These are phyloP conservation scores for Collybia sp. DNA, from an alignment of 768 basidiomycete species.

Conservation along the genomic window DNA sequence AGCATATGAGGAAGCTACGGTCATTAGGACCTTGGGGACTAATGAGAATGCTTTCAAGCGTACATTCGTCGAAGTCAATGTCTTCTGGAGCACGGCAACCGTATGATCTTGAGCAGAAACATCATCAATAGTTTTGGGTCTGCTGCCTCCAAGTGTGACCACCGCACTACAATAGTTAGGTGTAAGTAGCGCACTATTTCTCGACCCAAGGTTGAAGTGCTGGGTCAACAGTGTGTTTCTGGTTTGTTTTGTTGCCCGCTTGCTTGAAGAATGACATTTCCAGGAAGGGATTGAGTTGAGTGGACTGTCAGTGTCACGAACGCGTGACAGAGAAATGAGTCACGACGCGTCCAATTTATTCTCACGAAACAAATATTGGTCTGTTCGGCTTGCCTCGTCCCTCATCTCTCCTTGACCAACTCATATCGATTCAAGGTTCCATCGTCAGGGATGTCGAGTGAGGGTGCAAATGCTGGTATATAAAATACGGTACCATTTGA, in stretches of 20 bases:
- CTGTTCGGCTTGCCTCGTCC: slow-evolving; percentile 13
- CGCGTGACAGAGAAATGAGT: slow-evolving; percentile 41
- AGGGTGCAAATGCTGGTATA: slow-evolving; percentile 29
- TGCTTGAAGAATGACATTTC: slow-evolving; percentile 68
- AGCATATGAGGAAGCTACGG: slow-evolving; percentile 96
- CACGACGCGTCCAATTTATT: slow-evolving; percentile 32
- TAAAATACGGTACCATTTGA: not conserved
- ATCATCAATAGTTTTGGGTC: slow-evolving; percentile 97
- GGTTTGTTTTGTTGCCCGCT: slow-evolving; percentile 31
- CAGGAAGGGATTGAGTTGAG: not conserved
- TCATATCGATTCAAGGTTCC: slow-evolving; percentile 12
- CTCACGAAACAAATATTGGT: slow-evolving; percentile 24
- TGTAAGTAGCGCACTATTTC: slow-evolving; percentile 76
- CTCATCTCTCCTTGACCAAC: slow-evolving; percentile 10
- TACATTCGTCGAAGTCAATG: slow-evolving; percentile 90
- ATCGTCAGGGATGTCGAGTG: slow-evolving; percentile 31
- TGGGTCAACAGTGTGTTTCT: slow-evolving; percentile 48
- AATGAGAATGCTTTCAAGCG: slow-evolving; percentile 1
- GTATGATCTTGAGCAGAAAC: slow-evolving; percentile 97
- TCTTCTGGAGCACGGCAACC: slow-evolving; percentile 86
- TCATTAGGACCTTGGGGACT: not conserved
- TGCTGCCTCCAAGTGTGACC: slow-evolving; percentile 39
- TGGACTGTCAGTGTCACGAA: slow-evolving; percentile 29
- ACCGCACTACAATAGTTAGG: not conserved
- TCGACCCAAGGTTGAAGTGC: slow-evolving; percentile 93